Base-by-base conservation (phyloP, 345 rosid species). In the Cardamine chenopodiifolia region DNA sequence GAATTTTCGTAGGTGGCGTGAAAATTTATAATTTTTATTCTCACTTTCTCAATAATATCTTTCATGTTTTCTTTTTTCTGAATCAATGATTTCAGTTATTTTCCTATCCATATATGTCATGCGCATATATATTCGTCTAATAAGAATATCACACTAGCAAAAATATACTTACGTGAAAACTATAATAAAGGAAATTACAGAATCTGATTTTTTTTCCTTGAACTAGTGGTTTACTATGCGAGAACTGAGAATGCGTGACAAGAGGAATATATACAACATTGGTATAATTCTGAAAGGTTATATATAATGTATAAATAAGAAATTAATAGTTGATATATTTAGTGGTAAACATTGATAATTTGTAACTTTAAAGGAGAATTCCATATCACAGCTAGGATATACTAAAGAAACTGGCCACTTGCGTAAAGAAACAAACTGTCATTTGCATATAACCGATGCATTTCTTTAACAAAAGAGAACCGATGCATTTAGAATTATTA, bases 71-170 rank as follows among this genome's bases (percentile, higher is more conserved):
- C 1, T 34, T 13, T 6, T 15, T 19, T 50, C 20, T 28, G 2
- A n/a, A 48, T 12, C 5, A 1, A 39, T 56, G 18, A 8, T 35
- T 50, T 29, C 26, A 2, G 8, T 7, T 44, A 1, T 10, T 48
- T 26, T 68, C 58, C 14, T 50, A 35, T 74, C 29, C 28, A 37
- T 47, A 18, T 12, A 55, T 54, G 20, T 18, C 73, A 55, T 66
- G 60, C n/a, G 78, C 61, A 58, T 68, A 61, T 68, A 61, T 61
- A 52, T 75, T 61, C 79, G 49, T 68, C 70, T 31, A n/a, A 29
- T 50, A 26, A 49, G 68, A 42, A 54, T 18, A 73, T 42, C 23
- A 68, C 15, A 58, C 49, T 25, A 40, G 2, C 66, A 65, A 55
- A 59, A 6, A 25, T 26, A 35, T 48, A 66, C 52, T 26, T 45